Evolutionary conservation across 2,329 filamentous ascomycete species (phyloP), one percentile per base, ranked within the genome.

Genomic region (Xylaria sp.): DNA sequence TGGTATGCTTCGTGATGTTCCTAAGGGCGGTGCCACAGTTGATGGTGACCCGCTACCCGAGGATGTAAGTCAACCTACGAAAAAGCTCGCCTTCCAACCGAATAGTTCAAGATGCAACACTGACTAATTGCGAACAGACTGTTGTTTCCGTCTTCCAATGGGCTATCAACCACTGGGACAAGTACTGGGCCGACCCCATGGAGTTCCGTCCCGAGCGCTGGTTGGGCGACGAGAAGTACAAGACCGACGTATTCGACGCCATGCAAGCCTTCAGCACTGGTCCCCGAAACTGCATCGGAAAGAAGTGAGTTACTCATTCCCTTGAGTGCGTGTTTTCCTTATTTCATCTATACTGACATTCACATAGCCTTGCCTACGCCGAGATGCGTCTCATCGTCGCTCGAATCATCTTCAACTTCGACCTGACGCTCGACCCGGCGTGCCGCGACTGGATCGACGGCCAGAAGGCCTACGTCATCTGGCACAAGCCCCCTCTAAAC

Each of bases 331-430:
- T 2, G 4, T 14, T 14, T 8, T 54, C 8, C 17, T 9, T 12
- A 12, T 36, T 2, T 12, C 5, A 11, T 2, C 21, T 51, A 61
- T 67, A 36, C 68, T 75, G 17, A 75, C 56, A 27, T 17, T 1
- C 8, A 30, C 45, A 57, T 53, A 82, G 79, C 63, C 76, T 82
- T 39, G 81, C 81, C 8, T 81, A 81, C 60, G 77, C 76, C 7
- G 81, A 83, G 73, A 81, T 82, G 79, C 78, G 81, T 34, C 70
- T 82, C 45, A 79, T 82, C 42, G 64, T 83, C 1, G 78, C 80
- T 5, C 74, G 75, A n/a, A 67, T 82, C 17, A 65, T 82, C 4
- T 82, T 75, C 64, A 79, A 79, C 60, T 83, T 83, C 68, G 81
- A 82, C 59, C 64, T 82, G 66, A 65, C 66, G 17, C 69, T 82